Base-by-base conservation (phyloP, 2,329 filamentous ascomycete genomes). In the Colletotrichum sp. region DNA sequence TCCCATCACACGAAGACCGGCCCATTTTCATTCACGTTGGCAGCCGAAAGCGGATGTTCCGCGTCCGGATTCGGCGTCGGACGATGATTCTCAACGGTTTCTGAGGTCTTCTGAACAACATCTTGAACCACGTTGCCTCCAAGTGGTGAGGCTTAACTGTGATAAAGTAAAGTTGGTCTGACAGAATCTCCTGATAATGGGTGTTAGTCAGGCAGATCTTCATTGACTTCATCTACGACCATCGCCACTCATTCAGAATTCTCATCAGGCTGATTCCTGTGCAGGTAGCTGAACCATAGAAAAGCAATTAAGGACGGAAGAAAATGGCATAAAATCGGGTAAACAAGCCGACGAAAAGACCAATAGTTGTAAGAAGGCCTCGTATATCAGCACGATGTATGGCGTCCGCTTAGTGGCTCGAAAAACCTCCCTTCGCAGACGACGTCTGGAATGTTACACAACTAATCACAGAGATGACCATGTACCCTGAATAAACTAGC, bases 351-450 rank as follows among this genome's bases (percentile, higher is more conserved):
- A 10, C 10, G 10, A 21, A 24, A 52, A 12, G 5, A 13, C 44
- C 44, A 24, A 13, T 6, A 52, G 6, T 21, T 49, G 3, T n/a
- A 13, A 13, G n/a, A 21, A 7, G 2, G 10, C n/a, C 9, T 13
- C 12, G 44, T 52, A 7, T 1, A 21, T 21, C 44, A 13, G n/a
- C 12, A 52, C 4, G 1, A 21, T 52, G n/a, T 5, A 3, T 2
- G 44, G 44, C 6, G n/a, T 52, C n/a, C 10, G n/a, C n/a, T 4
- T 0, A 21, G n/a, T 52, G n/a, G 4, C 4, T 3, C 0, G 0
- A 7, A 7, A 52, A 7, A 5, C 6, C 44, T 7, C 44, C 12
- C 10, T 52, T 21, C n/a, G n/a, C 44, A 21, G 3, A 52, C 3
- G 10, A 21, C 10, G 10, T 21, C 44, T 2, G n/a, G 6, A 21